Evolutionary conservation across 495 filamentous ascomycete genomes (phyloP).

Genomic region (Hyaloscypha finlandica): DNA sequence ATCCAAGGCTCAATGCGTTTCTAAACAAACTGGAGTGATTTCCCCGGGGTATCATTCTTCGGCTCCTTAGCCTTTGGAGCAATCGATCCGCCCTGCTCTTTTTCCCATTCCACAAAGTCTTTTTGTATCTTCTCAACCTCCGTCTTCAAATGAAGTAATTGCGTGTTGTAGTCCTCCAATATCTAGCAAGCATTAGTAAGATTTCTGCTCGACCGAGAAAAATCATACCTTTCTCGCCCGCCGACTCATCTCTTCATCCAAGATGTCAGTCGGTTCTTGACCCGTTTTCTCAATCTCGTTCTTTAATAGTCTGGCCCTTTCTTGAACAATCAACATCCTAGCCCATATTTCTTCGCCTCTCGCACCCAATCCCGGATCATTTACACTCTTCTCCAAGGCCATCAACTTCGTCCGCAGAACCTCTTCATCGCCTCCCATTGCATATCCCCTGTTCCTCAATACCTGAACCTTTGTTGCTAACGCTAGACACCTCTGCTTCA

Average conservation of each 20-base stretch:
- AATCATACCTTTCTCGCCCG: constrained; percentile 79
- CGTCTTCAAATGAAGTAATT: constrained; percentile 81
- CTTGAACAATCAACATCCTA: constrained; percentile 80
- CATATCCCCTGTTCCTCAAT: constrained; percentile 87
- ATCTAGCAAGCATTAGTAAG: constrained; percentile 58
- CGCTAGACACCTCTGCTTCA: constrained; percentile 78
- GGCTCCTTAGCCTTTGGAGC: constrained; percentile 7
- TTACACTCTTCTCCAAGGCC: constrained; percentile 69
- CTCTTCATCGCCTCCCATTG: constrained; percentile 88
- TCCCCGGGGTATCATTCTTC: constrained; percentile 26
- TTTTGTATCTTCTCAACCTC: constrained; percentile 76
- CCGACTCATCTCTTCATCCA: constrained; percentile 78
- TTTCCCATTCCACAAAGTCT: constrained; percentile 78
- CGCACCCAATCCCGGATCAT: constrained; percentile 82
- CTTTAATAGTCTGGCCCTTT: constrained; percentile 76
- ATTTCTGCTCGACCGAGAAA: constrained; percentile 10
- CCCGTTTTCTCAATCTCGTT: constrained; percentile 72
- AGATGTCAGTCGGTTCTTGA: constrained; percentile 49
- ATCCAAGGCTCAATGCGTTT: neutral
- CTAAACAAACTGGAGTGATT: constrained; percentile 15
- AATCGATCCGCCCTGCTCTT: constrained; percentile 42
- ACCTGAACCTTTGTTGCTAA: constrained; percentile 92
- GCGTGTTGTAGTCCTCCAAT: constrained; percentile 84
- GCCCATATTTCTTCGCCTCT: constrained; percentile 96
- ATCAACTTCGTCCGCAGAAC: constrained; percentile 82